Evolutionary conservation across 257 asterid species (phyloP), one percentile per base, ranked within the genome.

Genomic region (Ophiorrhiza pumila): DNA sequence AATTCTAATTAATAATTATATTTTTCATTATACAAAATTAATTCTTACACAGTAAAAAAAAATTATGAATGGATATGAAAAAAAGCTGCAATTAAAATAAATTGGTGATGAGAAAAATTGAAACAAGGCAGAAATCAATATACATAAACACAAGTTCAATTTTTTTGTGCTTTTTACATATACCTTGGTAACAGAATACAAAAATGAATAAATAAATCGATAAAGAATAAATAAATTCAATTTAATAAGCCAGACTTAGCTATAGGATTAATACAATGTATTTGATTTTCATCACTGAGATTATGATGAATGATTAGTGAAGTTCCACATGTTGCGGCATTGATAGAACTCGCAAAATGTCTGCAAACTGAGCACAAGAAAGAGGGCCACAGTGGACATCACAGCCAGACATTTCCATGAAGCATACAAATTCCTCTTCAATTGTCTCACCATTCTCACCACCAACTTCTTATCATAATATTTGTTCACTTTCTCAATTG

Each of bases 281-380:
- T 9, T 12, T 45, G 50, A 14, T 45, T 45, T 9, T 45, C 20
- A 49, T 20, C n/a, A 49, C 29, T 29, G 27, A 17, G 66, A 60
- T 7, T 13, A 60, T 32, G 43, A 60, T 31, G 43, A 60, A 34
- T 71, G 13, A 25, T 58, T 2, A 10, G 27, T 4, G 14, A 55
- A 55, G 8, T 41, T 50, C 77, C 77, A 71, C 17, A 66, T 15
- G 29, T 67, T 52, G 27, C 57, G 37, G 66, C 83, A 79, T 17
- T 63, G 23, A 46, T 79, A 79, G 32, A 76, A 8, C 10, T 76
- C 67, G 68, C 93, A 88, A 72, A 80, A 86, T 5, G 93, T 76
- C 43, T 81, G 81, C 1, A 84, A n/a, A 12, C 77, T 65, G 27
- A 88, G 72, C 78, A 83, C 64, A 50, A 80, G 37, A 65, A 80